Evolutionary conservation across 345 rosid species (phyloP).

Genomic region (Bruguiera parviflora): DNA sequence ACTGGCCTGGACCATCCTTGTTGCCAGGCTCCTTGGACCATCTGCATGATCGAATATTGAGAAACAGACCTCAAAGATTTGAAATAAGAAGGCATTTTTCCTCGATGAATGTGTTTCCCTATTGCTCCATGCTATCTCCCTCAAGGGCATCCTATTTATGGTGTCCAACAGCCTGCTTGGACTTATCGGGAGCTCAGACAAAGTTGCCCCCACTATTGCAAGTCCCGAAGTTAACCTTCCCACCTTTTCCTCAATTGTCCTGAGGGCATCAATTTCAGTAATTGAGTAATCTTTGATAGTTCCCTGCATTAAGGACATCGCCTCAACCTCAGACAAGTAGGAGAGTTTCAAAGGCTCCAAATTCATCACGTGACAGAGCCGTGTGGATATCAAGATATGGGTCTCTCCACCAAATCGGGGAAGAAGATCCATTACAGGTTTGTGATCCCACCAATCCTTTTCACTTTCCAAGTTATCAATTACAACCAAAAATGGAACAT

Average conservation of each 20-base stretch:
- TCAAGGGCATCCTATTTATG: constrained; percentile 72
- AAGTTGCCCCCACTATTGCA: constrained; percentile 70
- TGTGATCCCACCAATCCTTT: constrained; percentile 96
- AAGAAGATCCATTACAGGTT: constrained; percentile 91
- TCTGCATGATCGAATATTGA: constrained; percentile 93
- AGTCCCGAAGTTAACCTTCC: constrained; percentile 79
- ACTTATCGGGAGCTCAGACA: constrained; percentile 83
- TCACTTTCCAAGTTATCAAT: constrained; percentile 92
- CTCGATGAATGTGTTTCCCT: constrained; percentile 45
- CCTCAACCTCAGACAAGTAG: constrained; percentile 79
- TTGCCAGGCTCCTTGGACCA: constrained; percentile 86
- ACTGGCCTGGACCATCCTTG: constrained; percentile 80
- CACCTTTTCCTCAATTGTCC: constrained; percentile 76
- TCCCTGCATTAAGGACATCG: constrained; percentile 83
- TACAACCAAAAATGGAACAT: constrained; percentile 80
- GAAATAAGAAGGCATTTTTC: constrained; percentile 61
- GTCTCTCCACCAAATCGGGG: constrained; percentile 96
- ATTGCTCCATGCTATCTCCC: constrained; percentile 60
- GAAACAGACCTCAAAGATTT: constrained; percentile 91
- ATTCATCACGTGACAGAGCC: constrained; percentile 74
- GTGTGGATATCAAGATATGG: constrained; percentile 76
- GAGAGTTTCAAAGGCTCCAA: constrained; percentile 79
- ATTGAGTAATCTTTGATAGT: constrained; percentile 53
- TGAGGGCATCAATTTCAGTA: constrained; percentile 65
- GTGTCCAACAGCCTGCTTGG: constrained; percentile 89